phyloP scores from a whole-genome alignment of 768 basidiomycete genomes.

The Boletus fagicola region DNA sequence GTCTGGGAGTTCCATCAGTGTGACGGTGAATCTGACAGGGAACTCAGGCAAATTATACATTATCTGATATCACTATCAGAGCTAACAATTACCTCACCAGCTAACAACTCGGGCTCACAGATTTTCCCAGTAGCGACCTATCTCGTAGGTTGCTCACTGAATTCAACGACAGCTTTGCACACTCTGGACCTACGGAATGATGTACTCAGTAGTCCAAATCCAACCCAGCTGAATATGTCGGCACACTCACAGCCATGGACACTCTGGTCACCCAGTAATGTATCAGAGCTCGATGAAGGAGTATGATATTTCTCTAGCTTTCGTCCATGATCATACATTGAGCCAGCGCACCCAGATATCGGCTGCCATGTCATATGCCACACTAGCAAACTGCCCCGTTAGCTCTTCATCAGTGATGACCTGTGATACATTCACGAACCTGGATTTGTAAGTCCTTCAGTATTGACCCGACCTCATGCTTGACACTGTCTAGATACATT shows the following conservation, averaged over 20 bases:
- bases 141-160: background rate
- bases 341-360: background rate
- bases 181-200: background rate
- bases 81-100: background rate
- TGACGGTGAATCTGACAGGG: too few species aligned
- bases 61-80: background rate
- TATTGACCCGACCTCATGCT: background rate
- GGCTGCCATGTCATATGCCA: background rate
- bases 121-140: background rate
- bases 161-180: background rate
- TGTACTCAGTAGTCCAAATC: background rate
- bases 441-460: background rate
- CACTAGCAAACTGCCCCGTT: background rate
- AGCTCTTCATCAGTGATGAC: background rate
- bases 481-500: background rate
- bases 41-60: background rate
- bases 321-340: background rate
- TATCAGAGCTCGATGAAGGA: background rate
- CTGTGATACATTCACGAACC: background rate
- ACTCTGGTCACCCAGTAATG: background rate
- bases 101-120: background rate
- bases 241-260: background rate
- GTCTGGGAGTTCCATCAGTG: background rate
- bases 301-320: background rate
- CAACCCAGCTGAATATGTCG: background rate